A percentile compares a stretch with the other conserved stretches of the same genome.
Conservation (phyloP, 2,329 filamentous ascomycete genomes). For the Mollisia scopiformis region DNA sequence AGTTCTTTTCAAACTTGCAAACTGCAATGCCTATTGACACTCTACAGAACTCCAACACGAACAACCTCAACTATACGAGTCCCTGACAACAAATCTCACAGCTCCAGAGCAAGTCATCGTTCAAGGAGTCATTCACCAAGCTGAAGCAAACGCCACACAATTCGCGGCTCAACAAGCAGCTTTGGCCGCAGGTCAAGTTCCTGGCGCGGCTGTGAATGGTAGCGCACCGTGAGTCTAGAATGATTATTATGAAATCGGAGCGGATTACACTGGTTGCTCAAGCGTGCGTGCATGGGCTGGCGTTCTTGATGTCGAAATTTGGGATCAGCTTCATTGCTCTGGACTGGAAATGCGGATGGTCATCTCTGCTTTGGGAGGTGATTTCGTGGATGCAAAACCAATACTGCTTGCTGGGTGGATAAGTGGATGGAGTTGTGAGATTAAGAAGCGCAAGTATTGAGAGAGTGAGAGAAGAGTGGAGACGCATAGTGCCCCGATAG, state of each 20-base stretch:
- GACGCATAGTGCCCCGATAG: background rate
- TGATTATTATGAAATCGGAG: constrained; percentile 12
- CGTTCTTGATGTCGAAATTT: constrained; percentile 18
- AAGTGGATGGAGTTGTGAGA: background rate
- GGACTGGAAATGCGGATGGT: constrained; percentile 9
- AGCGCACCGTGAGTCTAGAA: constrained; percentile 28
- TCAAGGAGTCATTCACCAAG: constrained; percentile 66
- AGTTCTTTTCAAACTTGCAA: constrained; percentile 37
- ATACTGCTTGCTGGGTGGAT: background rate
- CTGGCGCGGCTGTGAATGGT: constrained; percentile 26
- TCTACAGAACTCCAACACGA: constrained; percentile 79
- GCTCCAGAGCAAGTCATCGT: constrained; percentile 82
- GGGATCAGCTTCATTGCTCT: constrained; percentile 1
- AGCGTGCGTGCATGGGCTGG: constrained; percentile 32
- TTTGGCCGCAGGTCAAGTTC: constrained; percentile 19
- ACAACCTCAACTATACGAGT: constrained; percentile 86
- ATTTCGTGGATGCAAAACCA: background rate
- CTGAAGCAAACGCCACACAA: constrained; percentile 31
- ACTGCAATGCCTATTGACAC: constrained; percentile 14
- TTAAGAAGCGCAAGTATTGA: no score
- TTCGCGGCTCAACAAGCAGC: constrained; percentile 25
- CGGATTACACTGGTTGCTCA: constrained; percentile 27
- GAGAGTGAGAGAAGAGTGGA: background rate
- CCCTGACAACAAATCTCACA: constrained; percentile 76
- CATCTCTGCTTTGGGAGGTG: constrained; percentile 1